phyloP scores from a whole-genome alignment of 2,329 filamentous ascomycete genomes.

The Colletotrichum simmondsii region DNA sequence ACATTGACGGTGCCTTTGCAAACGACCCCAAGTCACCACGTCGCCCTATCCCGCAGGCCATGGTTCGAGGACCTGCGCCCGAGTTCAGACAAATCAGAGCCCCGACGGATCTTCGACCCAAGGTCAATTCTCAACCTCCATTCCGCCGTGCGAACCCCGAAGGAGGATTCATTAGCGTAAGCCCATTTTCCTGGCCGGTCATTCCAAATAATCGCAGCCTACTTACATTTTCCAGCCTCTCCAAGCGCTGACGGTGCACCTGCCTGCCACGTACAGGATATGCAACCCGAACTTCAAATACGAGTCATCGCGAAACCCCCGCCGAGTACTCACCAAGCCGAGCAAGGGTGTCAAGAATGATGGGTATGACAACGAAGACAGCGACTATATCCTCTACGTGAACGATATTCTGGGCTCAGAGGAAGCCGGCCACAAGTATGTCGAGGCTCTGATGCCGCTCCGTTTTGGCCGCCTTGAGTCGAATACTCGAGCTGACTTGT shows the following conservation, averaged over 20 bases:
- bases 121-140: slow-evolving; percentile 86
- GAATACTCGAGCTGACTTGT: slow-evolving; percentile 28
- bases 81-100: slow-evolving; percentile 86
- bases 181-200: slow-evolving; percentile 42
- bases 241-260: slow-evolving; percentile 92
- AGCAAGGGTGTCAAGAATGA: slow-evolving; percentile 99
- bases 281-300: slow-evolving; percentile 99
- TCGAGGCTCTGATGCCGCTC: slow-evolving; percentile 8
- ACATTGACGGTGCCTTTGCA: slow-evolving; percentile 74
- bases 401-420: slow-evolving; percentile 98
- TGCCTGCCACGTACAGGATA: slow-evolving; percentile 96
- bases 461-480: not conserved
- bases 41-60: slow-evolving; percentile 60
- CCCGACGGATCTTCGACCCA: slow-evolving; percentile 80
- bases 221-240: slow-evolving; percentile 73
- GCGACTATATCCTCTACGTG: slow-evolving; percentile 98
- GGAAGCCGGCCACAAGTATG: slow-evolving; percentile 96
- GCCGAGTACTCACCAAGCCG: slow-evolving; percentile 94
- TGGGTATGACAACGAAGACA: slow-evolving; percentile 98
- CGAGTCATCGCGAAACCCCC: slow-evolving; percentile 95
- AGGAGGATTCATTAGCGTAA: slow-evolving; percentile 96
- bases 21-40: slow-evolving; percentile 66
- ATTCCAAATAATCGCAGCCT: not conserved
- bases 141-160: slow-evolving; percentile 96
- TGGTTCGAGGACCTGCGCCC: slow-evolving; percentile 77